phyloP scores from a whole-genome alignment of 2,329 filamentous ascomycete species.

The Fusarium palustre region DNA sequence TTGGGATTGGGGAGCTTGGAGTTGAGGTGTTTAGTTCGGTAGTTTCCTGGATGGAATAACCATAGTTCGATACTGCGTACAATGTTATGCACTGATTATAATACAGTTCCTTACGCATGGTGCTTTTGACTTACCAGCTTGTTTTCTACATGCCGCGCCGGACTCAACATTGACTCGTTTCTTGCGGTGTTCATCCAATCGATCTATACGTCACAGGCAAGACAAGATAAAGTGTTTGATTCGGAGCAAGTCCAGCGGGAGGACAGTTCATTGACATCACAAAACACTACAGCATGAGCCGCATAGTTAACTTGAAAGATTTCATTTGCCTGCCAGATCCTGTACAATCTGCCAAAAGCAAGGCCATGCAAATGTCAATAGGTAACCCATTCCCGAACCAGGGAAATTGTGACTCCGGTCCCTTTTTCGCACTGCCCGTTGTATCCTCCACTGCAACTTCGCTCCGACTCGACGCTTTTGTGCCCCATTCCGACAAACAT shows the following conservation, averaged over 20 bases:
- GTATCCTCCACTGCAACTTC: slow-evolving; percentile 43
- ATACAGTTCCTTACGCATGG: background rate
- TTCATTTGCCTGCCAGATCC: slow-evolving; percentile 65
- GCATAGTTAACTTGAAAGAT: slow-evolving; percentile 57
- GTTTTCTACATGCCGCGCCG: background rate
- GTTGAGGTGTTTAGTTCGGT: background rate
- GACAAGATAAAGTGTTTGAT: background rate
- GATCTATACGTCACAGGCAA: slow-evolving; percentile 3
- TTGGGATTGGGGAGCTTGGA: slow-evolving; percentile 3
- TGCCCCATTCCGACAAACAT: slow-evolving; percentile 28
- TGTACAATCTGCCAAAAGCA: slow-evolving; percentile 63
- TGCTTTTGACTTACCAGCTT: background rate
- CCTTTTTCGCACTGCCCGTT: slow-evolving; percentile 50
- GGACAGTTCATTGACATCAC: slow-evolving; percentile 45
- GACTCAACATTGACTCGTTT: background rate
- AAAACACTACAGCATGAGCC: slow-evolving; percentile 36
- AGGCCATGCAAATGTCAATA: slow-evolving; percentile 65
- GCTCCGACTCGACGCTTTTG: slow-evolving; percentile 40
- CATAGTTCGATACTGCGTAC: background rate
- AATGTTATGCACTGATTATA: background rate
- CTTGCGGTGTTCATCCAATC: background rate
- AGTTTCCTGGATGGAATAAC: background rate
- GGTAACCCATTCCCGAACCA: slow-evolving; percentile 56
- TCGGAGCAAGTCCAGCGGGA: slow-evolving; percentile 35
- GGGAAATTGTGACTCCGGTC: slow-evolving; percentile 55